These are phyloP conservation scores for Dictyostelium citrinum DNA, from an alignment of 78 protist species.

Conservation along the genomic window DNA sequence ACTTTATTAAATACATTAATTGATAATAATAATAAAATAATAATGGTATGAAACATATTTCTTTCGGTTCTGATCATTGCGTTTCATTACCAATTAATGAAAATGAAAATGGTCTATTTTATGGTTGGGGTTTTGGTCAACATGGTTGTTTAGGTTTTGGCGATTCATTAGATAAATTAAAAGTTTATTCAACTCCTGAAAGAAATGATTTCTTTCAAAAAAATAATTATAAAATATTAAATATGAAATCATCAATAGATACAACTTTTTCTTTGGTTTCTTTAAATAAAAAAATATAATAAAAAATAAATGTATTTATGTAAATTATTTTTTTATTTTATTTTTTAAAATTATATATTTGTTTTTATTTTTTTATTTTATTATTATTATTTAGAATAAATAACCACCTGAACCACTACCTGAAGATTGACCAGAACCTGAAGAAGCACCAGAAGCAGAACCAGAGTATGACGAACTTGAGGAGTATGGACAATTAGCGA, in stretches of 20 bases:
- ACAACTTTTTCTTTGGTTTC: slow-evolving; percentile 35
- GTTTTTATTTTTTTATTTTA: no score
- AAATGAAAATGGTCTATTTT: neutral
- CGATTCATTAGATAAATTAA: neutral
- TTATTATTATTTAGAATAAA: no score
- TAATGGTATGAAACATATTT: neutral
- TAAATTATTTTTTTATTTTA: neutral
- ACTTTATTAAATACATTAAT: neutral
- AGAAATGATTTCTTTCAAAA: neutral
- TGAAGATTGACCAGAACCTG: neutral
- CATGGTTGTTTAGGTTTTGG: slow-evolving; percentile 59
- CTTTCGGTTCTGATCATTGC: slow-evolving; percentile 62
- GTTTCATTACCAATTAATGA: neutral
- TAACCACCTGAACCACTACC: neutral
- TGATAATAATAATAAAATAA: neutral
- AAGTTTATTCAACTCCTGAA: slow-evolving; percentile 37
- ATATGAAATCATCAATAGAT: slow-evolving; percentile 26
- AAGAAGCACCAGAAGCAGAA: neutral
- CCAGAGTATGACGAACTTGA: neutral
- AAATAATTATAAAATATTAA: neutral
- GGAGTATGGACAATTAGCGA: neutral
- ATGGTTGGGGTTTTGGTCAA: slow-evolving; percentile 71
- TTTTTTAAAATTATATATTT: neutral
- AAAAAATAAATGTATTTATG: no score
- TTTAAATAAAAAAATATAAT: neutral